Evolutionary conservation across 2,329 filamentous ascomycete genomes (phyloP).

Genomic region (Fusarium secorum): DNA sequence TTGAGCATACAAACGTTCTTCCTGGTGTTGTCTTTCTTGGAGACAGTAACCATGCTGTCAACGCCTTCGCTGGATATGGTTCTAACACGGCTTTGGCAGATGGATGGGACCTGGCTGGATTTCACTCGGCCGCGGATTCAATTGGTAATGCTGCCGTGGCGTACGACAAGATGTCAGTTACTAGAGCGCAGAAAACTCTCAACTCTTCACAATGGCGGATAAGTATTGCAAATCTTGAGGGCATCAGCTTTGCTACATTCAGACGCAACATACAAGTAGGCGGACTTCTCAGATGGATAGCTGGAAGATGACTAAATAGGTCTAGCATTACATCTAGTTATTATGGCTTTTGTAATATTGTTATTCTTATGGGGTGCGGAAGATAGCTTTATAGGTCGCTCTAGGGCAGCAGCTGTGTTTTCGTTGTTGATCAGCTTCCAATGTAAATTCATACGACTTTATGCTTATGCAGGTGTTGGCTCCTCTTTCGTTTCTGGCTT

Average conservation of each 20-base stretch:
- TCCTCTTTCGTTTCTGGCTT: not conserved
- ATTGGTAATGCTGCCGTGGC: not conserved
- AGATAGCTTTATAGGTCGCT: too few relatives aligned
- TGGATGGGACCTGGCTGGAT: not conserved
- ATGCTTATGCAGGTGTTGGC: too few relatives aligned
- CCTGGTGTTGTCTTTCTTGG: not conserved
- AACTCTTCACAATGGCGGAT: not conserved
- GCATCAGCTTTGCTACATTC: not conserved
- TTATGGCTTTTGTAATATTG: too few relatives aligned
- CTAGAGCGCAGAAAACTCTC: not conserved
- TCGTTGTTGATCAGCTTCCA: rapidly evolving
- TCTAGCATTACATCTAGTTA: too few relatives aligned
- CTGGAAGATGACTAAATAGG: not conserved
- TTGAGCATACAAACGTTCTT: not conserved
- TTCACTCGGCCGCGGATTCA: not conserved
- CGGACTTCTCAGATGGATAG: not conserved
- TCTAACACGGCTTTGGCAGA: not conserved
- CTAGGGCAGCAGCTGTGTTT: too few relatives aligned
- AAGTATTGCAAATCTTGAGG: not conserved
- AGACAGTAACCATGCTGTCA: not conserved
- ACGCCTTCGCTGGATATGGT: not conserved
- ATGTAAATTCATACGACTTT: rapidly evolving
- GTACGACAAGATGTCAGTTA: not conserved
- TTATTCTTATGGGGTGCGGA: too few relatives aligned
- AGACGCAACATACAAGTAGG: not conserved